A percentile compares a stretch with the other conserved stretches of the same genome.
Evolutionary conservation across 805 yeast genomes (phyloP).

Genomic region (Starmerella etchellsii): DNA sequence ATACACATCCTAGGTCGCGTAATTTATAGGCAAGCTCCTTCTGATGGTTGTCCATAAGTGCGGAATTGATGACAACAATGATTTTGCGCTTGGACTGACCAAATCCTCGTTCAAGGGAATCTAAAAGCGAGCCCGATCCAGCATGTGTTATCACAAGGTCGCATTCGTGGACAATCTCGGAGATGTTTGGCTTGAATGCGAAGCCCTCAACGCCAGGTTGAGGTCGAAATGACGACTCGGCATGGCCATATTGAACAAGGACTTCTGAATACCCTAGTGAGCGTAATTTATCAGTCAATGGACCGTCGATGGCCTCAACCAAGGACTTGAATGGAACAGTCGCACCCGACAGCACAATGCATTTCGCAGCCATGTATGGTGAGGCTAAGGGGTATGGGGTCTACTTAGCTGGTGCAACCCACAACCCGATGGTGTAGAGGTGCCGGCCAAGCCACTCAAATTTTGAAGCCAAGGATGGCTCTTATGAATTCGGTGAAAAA

Average conservation of each 20-base stretch:
- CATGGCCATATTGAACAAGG: constrained; percentile 50
- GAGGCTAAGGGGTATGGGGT: background rate
- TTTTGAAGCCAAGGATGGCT: too few species aligned
- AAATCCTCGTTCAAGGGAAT: constrained; percentile 26
- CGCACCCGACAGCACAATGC: constrained; percentile 75
- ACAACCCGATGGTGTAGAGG: too few species aligned
- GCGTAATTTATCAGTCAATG: constrained; percentile 30
- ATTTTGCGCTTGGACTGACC: constrained; percentile 45
- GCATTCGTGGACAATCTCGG: constrained; percentile 32
- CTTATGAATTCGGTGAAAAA: too few species aligned
- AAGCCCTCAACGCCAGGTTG: constrained; percentile 33
- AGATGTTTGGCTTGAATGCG: constrained; percentile 34
- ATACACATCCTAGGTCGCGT: constrained; percentile 6
- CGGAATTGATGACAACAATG: constrained; percentile 51
- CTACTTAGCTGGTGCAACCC: too few species aligned
- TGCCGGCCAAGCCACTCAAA: too few species aligned
- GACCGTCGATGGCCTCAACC: constrained; percentile 33
- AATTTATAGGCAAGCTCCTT: constrained; percentile 56
- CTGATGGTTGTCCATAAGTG: constrained; percentile 82
- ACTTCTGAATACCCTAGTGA: constrained; percentile 31
- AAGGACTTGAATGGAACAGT: constrained; percentile 66
- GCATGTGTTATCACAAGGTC: constrained; percentile 77
- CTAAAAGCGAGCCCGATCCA: constrained; percentile 83
- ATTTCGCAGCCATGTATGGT: constrained; percentile 12
- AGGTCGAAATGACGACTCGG: constrained; percentile 23